A percentile compares a stretch with the other conserved stretches of the same genome.
phyloP scores from a whole-genome alignment of 345 rosid species.

The Erucastrum elatum region DNA sequence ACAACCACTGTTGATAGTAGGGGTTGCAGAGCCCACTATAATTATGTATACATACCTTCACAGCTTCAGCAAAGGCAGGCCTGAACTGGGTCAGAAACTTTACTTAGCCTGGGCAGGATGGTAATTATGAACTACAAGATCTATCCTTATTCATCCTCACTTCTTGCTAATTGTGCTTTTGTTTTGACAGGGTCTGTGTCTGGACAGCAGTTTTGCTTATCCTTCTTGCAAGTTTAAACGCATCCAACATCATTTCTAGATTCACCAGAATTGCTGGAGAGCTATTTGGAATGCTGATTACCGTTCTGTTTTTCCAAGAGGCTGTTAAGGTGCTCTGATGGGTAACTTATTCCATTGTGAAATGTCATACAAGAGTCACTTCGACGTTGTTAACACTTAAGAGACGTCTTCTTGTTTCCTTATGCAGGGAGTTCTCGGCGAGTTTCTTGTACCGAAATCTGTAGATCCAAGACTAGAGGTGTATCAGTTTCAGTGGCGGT shows the following conservation, averaged over 20 bases:
- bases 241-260: conserved; percentile 61
- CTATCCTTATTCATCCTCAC: background rate
- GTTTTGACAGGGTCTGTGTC: conserved; percentile 72
- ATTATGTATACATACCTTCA: conserved; percentile 76
- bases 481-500: conserved; percentile 67
- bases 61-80: conserved; percentile 62
- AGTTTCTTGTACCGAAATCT: conserved; percentile 53
- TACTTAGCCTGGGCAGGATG: conserved; percentile 91
- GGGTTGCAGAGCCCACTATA: conserved; percentile 89
- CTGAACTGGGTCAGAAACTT: conserved; percentile 61
- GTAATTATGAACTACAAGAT: conserved; percentile 32
- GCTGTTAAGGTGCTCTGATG: conserved; percentile 63
- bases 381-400: conserved; percentile 1
- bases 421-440: conserved; percentile 62
- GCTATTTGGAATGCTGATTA: conserved; percentile 77
- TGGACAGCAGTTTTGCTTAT: conserved; percentile 80
- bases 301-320: conserved; percentile 80
- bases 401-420: conserved; percentile 16
- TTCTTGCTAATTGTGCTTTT: background rate
- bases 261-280: conserved; percentile 89
- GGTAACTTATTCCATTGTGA: background rate
- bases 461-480: conserved; percentile 47
- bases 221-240: conserved; percentile 62
- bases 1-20: conserved; percentile 75
- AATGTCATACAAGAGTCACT: background rate